These are phyloP conservation scores for Saccharomycopsis sp. DNA, from an alignment of 805 yeast species.

Conservation along the genomic window DNA sequence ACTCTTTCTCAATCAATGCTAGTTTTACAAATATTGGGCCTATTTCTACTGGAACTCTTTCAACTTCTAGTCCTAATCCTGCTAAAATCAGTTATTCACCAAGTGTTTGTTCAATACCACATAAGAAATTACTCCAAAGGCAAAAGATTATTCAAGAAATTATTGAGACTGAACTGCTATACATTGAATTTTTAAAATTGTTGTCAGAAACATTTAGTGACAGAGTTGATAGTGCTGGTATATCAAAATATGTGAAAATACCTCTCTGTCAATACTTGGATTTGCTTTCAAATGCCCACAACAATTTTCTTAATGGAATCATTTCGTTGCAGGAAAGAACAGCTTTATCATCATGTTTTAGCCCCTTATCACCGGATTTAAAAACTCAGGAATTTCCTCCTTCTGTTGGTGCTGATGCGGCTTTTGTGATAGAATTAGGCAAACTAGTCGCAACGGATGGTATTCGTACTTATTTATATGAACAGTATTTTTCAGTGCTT, in stretches of 20 bases:
- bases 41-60: background rate
- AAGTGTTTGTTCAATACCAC: conserved; percentile 19
- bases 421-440: conserved; percentile 25
- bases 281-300: conserved; percentile 21
- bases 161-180: conserved; percentile 40
- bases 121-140: conserved; percentile 23
- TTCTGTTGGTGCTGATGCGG: conserved; percentile 16
- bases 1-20: too few relatives aligned
- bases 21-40: too few relatives aligned
- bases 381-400: background rate
- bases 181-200: conserved; percentile 38
- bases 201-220: conserved; percentile 38
- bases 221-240: conserved; percentile 29
- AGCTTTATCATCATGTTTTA: background rate
- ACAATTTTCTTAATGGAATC: conserved; percentile 21
- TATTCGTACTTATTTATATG: conserved; percentile 28
- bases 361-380: background rate
- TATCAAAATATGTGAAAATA: conserved; percentile 32
- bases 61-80: conserved; percentile 6
- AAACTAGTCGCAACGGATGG: conserved; percentile 25
- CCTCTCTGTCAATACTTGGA: conserved; percentile 28
- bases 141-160: conserved; percentile 39
- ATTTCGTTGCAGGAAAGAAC: background rate
- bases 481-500: conserved; percentile 31
- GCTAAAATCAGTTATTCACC: conserved; percentile 19